phyloP scores from a whole-genome alignment of 2,329 filamentous ascomycete genomes.

The Claviceps capensis region DNA sequence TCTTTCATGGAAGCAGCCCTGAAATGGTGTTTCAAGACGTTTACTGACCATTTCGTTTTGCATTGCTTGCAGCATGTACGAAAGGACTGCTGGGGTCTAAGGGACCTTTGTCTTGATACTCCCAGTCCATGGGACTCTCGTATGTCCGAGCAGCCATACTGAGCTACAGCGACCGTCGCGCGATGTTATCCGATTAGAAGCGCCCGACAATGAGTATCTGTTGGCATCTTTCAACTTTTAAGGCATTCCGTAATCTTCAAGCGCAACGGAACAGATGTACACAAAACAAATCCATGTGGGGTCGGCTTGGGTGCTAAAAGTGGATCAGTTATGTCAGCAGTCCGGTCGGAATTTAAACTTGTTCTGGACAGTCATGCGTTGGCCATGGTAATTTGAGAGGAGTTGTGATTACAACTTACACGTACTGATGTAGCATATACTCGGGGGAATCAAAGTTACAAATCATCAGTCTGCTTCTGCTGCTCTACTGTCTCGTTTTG shows the following conservation, averaged over 20 bases:
- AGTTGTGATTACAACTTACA: neutral
- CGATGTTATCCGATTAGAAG: neutral
- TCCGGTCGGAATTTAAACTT: too few species aligned
- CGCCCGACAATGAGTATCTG: neutral
- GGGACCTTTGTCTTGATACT: constrained; percentile 44
- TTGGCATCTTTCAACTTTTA: neutral
- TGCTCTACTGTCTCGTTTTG: neutral
- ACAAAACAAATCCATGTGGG: constrained; percentile 20
- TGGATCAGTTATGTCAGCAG: constrained; percentile 17
- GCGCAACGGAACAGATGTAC: constrained; percentile 14
- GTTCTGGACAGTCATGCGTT: neutral
- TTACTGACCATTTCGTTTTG: constrained; percentile 28
- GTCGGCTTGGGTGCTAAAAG: constrained; percentile 5
- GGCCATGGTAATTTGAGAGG: neutral
- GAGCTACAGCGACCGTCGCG: neutral
- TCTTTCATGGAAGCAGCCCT: neutral
- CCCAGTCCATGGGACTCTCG: constrained; percentile 54
- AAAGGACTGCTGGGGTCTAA: constrained; percentile 50
- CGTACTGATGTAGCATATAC: too few species aligned
- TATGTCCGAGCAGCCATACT: constrained; percentile 41
- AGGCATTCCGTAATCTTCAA: constrained; percentile 8
- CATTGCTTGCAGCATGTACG: constrained; percentile 33
- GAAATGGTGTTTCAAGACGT: neutral
- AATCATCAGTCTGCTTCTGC: neutral
- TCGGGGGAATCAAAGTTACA: too few species aligned